Evolutionary conservation across 2,329 filamentous ascomycete genomes (phyloP).

Genomic region (Diaporthe eres): DNA sequence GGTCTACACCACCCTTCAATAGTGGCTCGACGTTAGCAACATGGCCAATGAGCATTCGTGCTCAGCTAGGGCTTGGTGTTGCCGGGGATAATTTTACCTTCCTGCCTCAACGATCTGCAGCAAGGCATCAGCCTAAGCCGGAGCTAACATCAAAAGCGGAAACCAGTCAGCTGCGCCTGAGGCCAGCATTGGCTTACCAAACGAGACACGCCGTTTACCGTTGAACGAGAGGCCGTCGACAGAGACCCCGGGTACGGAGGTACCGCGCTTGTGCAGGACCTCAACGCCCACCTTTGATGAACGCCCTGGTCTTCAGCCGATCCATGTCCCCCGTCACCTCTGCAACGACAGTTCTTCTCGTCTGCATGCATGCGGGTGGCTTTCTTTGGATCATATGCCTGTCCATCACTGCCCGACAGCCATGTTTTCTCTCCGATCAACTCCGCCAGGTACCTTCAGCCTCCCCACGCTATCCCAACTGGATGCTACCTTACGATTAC

Average conservation of each 20-base stretch:
- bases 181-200: constrained; percentile 33
- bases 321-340: constrained; percentile 20
- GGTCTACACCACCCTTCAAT: constrained; percentile 18
- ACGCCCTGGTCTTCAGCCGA: constrained; percentile 18
- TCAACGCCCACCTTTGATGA: constrained; percentile 14
- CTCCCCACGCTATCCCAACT: constrained; percentile 27
- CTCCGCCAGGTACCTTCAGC: constrained; percentile 31
- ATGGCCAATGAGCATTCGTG: constrained; percentile 27
- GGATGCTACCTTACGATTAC: constrained; percentile 29
- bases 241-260: constrained; percentile 27
- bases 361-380: constrained; percentile 12
- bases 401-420: constrained; percentile 18
- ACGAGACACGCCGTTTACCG: constrained; percentile 34
- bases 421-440: constrained; percentile 6
- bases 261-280: constrained; percentile 30
- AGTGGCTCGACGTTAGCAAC: constrained; percentile 25
- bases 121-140: constrained; percentile 33
- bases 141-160: constrained; percentile 18
- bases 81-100: constrained; percentile 32
- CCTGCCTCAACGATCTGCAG: constrained; percentile 39
- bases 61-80: neutral
- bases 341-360: neutral
- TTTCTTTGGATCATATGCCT: neutral
- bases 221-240: constrained; percentile 33
- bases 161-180: constrained; percentile 31